These are phyloP conservation scores for Starmera dryadoides DNA, from an alignment of 805 yeast species.

Conservation along the genomic window DNA sequence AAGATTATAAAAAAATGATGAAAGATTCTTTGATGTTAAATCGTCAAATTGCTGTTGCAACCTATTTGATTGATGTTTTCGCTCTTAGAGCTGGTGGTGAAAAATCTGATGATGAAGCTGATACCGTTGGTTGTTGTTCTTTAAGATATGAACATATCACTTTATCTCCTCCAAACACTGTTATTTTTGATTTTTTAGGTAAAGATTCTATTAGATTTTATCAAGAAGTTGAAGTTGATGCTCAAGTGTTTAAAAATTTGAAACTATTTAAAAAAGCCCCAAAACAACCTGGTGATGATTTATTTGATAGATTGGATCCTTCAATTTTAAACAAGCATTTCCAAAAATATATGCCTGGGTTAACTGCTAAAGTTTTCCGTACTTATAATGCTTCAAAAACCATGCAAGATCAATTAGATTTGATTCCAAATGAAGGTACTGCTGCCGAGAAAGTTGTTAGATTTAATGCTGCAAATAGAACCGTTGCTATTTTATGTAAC, in stretches of 20 bases:
- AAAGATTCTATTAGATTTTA: slow-evolving; percentile 88
- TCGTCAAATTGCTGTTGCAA: slow-evolving; percentile 90
- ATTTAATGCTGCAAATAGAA: slow-evolving; percentile 91
- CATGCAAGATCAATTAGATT: slow-evolving; percentile 90
- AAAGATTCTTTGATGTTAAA: slow-evolving; percentile 74
- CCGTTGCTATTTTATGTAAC: slow-evolving; percentile 93
- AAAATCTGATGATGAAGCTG: slow-evolving; percentile 95
- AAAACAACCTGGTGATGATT: slow-evolving; percentile 84
- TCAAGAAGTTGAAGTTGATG: slow-evolving; percentile 88
- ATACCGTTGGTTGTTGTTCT: slow-evolving; percentile 97
- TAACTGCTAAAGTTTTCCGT: slow-evolving; percentile 96
- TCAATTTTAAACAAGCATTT: slow-evolving; percentile 74
- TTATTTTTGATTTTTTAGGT: slow-evolving; percentile 89
- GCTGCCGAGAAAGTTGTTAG: slow-evolving; percentile 81
- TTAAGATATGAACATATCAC: slow-evolving; percentile 85
- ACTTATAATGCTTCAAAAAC: slow-evolving; percentile 94
- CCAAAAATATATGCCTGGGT: slow-evolving; percentile 85
- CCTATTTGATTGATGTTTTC: slow-evolving; percentile 83
- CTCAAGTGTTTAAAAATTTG: slow-evolving; percentile 86
- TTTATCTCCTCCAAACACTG: slow-evolving; percentile 76
- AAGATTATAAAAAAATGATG: slow-evolving; percentile 63
- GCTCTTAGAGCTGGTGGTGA: slow-evolving; percentile 98
- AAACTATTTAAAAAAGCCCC: slow-evolving; percentile 84
- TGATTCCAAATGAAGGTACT: slow-evolving; percentile 80
- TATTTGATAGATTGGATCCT: slow-evolving; percentile 88